These are phyloP conservation scores for Mucor plumbeus DNA, from an alignment of 371 early-diverging fungal genomes.

Conservation along the genomic window DNA sequence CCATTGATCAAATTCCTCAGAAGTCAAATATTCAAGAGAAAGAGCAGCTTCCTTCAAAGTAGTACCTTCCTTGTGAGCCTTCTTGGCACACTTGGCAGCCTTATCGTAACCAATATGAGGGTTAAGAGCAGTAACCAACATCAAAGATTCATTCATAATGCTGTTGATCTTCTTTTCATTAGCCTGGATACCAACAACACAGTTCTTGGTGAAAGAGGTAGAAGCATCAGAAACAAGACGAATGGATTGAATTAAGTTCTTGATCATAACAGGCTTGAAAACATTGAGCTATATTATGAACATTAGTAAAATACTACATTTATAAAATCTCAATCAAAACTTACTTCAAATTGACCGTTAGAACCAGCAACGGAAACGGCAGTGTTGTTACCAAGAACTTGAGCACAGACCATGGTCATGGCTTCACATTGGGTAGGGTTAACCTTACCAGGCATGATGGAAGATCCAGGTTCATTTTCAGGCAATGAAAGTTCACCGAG, in stretches of 20 bases:
- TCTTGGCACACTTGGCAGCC: constrained; percentile 85
- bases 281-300: constrained; percentile 73
- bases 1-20: constrained; percentile 84
- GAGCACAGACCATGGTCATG: constrained; percentile 93
- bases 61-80: constrained; percentile 86
- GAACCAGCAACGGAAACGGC: constrained; percentile 83
- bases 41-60: constrained; percentile 85
- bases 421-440: constrained; percentile 95
- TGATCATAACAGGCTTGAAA: constrained; percentile 92
- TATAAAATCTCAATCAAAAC: not conserved
- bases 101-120: constrained; percentile 84
- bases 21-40: constrained; percentile 73
- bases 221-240: constrained; percentile 80
- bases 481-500: constrained; percentile 86
- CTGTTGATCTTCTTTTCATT: constrained; percentile 76
- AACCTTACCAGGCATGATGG: constrained; percentile 94
- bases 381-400: constrained; percentile 88
- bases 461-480: constrained; percentile 92
- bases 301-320: not conserved
- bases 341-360: constrained; percentile 87
- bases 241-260: constrained; percentile 83
- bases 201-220: constrained; percentile 82
- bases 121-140: constrained; percentile 92
- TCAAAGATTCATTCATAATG: constrained; percentile 79
- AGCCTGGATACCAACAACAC: constrained; percentile 83